These are phyloP conservation scores for Clonostachys chloroleuca DNA, from an alignment of 2,329 filamentous ascomycete genomes.

Conservation along the genomic window DNA sequence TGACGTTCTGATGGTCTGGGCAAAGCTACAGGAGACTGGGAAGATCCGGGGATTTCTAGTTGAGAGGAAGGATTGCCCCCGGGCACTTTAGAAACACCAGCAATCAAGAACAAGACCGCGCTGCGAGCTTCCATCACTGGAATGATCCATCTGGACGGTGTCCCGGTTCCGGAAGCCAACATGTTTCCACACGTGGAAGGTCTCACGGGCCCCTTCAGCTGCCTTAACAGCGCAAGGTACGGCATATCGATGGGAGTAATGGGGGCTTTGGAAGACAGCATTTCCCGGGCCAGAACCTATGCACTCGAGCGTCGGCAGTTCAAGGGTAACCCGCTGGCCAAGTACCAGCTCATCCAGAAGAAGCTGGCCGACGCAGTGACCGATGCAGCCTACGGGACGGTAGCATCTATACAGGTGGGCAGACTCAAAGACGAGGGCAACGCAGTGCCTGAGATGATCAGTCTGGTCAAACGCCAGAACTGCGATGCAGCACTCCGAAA, in stretches of 20 bases:
- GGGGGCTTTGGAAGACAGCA: conserved; percentile 89
- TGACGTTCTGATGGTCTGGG: conserved; percentile 85
- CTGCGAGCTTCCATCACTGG: conserved; percentile 90
- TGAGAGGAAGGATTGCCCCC: conserved; percentile 77
- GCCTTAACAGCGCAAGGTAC: conserved; percentile 88
- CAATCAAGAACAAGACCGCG: conserved; percentile 93
- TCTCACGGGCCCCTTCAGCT: conserved; percentile 83
- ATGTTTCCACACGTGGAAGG: conserved; percentile 93
- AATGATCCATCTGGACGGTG: conserved; percentile 94
- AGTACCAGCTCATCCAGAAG: conserved; percentile 97
- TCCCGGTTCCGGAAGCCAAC: conserved; percentile 82
- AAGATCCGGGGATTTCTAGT: conserved; percentile 94
- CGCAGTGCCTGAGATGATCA: conserved; percentile 90
- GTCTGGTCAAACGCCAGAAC: conserved; percentile 95
- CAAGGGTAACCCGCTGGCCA: conserved; percentile 90
- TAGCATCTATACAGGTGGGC: conserved; percentile 87
- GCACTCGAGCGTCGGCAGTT: conserved; percentile 94
- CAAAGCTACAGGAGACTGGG: conserved; percentile 83
- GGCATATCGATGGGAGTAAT: conserved; percentile 94
- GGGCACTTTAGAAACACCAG: conserved; percentile 85
- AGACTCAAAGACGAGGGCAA: conserved; percentile 89
- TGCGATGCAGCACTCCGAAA: conserved; percentile 85
- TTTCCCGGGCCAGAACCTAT: conserved; percentile 76
- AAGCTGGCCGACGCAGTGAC: conserved; percentile 91
- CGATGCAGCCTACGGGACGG: conserved; percentile 85